A percentile compares a stretch with the other conserved stretches of the same genome.
These are phyloP conservation scores for Solanum raphanifolium DNA, from an alignment of 257 asterid species.

Conservation along the genomic window DNA sequence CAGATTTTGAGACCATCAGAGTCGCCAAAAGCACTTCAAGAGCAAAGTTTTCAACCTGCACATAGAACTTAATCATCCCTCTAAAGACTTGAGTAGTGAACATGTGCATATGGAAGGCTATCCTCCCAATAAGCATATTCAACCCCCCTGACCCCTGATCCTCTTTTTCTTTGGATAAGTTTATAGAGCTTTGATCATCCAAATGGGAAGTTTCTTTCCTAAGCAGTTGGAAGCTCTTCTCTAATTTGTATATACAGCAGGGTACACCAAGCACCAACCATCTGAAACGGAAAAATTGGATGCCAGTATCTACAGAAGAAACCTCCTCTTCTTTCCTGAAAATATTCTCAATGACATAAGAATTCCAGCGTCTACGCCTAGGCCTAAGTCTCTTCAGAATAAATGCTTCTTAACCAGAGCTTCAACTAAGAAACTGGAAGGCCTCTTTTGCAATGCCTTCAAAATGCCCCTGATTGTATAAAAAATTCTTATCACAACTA, in stretches of 20 bases:
- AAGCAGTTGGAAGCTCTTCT: neutral
- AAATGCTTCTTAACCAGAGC: neutral
- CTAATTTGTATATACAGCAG: neutral
- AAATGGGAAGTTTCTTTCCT: neutral
- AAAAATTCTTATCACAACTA: neutral
- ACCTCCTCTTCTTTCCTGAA: neutral
- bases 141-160: neutral
- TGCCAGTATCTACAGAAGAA: neutral
- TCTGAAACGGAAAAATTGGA: neutral
- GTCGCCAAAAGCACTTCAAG: slow-evolving; percentile 86
- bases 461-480: neutral
- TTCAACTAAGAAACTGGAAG: neutral
- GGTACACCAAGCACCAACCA: neutral
- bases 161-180: neutral
- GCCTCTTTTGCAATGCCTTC: neutral
- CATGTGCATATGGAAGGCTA: neutral
- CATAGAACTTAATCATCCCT: neutral
- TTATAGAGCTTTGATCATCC: neutral
- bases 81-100: neutral
- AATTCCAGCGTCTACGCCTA: neutral
- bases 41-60: slow-evolving; percentile 72
- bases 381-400: neutral
- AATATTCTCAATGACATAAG: neutral
- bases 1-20: slow-evolving; percentile 52
- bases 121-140: neutral